These are phyloP conservation scores for Pittosporum tobira DNA, from an alignment of 129 eudicot species.

Conservation along the genomic window DNA sequence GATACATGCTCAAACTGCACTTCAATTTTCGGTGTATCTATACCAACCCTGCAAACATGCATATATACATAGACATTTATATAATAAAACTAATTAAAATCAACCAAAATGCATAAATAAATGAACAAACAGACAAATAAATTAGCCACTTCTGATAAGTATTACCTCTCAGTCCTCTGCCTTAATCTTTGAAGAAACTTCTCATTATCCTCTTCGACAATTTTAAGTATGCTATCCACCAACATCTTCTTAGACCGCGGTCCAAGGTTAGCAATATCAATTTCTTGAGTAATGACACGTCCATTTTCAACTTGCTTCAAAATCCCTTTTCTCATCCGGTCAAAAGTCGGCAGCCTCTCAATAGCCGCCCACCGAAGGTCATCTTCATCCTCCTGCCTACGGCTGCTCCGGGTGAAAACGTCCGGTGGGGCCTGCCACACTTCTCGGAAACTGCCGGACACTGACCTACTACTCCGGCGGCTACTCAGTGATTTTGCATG, in stretches of 20 bases:
- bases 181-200: conserved; percentile 50
- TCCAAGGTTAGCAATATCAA: conserved; percentile 35
- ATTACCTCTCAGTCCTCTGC: conserved; percentile 60
- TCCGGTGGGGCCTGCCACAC: conserved; percentile 8
- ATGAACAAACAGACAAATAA: background rate
- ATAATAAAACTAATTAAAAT: background rate
- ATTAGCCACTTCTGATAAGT: too few species aligned
- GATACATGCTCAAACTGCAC: conserved; percentile 60
- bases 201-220: conserved; percentile 63
- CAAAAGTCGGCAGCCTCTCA: conserved; percentile 68
- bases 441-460: conserved; percentile 3
- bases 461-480: background rate
- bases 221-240: conserved; percentile 42
- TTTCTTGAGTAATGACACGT: conserved; percentile 25
- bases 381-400: conserved; percentile 29
- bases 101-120: background rate
- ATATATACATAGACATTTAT: background rate
- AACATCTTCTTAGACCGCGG: conserved; percentile 39
- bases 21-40: conserved; percentile 54
- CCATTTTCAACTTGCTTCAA: conserved; percentile 55
- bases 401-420: conserved; percentile 1
- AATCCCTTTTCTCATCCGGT: conserved; percentile 48
- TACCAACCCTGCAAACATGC: conserved; percentile 47
- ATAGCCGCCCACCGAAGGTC: conserved; percentile 78
- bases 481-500: background rate